phyloP scores from a whole-genome alignment of 495 filamentous ascomycete species.

The Achaetomiella virescens region DNA sequence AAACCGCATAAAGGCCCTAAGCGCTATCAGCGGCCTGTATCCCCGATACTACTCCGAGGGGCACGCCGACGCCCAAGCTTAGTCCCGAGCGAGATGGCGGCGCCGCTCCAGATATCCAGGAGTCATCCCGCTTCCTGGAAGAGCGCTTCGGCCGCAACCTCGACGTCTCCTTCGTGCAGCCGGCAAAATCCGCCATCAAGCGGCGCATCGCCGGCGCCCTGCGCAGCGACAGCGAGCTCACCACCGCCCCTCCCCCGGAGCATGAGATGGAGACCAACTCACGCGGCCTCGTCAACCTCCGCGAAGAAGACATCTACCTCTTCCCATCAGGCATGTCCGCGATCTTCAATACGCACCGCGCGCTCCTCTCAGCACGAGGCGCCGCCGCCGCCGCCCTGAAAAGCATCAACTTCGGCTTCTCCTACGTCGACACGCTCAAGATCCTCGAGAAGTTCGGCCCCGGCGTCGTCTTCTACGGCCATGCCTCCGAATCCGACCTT shows the following conservation, averaged over 20 bases:
- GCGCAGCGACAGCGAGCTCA: slow-evolving; percentile 62
- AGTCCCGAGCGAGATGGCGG: slow-evolving; percentile 4
- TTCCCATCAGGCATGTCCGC: slow-evolving; percentile 90
- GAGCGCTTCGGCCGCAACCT: slow-evolving; percentile 93
- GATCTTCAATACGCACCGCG: slow-evolving; percentile 82
- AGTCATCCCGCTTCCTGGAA: slow-evolving; percentile 78
- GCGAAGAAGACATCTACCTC: slow-evolving; percentile 83
- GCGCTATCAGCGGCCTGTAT: slow-evolving; percentile 61
- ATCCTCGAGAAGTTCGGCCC: slow-evolving; percentile 92
- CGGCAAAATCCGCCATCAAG: slow-evolving; percentile 80
- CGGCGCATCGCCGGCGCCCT: slow-evolving; percentile 84
- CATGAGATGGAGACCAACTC: slow-evolving; percentile 36
- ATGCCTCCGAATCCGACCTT: slow-evolving; percentile 72
- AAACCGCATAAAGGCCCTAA: slow-evolving; percentile 58
- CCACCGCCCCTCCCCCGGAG: slow-evolving; percentile 27
- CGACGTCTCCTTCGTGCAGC: slow-evolving; percentile 63
- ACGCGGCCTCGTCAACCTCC: slow-evolving; percentile 61
- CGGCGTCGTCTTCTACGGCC: slow-evolving; percentile 84
- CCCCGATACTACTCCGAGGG: slow-evolving; percentile 35
- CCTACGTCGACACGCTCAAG: slow-evolving; percentile 94
- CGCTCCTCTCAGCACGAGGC: slow-evolving; percentile 55
- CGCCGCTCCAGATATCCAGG: slow-evolving; percentile 39
- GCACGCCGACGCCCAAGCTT: slow-evolving; percentile 7
- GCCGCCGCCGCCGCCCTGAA: slow-evolving; percentile 35
- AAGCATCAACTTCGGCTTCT: slow-evolving; percentile 77